A percentile compares a stretch with the other conserved stretches of the same genome.
phyloP scores from a whole-genome alignment of 805 yeast species.

The Yamadazyma takamatsuzukensis region DNA sequence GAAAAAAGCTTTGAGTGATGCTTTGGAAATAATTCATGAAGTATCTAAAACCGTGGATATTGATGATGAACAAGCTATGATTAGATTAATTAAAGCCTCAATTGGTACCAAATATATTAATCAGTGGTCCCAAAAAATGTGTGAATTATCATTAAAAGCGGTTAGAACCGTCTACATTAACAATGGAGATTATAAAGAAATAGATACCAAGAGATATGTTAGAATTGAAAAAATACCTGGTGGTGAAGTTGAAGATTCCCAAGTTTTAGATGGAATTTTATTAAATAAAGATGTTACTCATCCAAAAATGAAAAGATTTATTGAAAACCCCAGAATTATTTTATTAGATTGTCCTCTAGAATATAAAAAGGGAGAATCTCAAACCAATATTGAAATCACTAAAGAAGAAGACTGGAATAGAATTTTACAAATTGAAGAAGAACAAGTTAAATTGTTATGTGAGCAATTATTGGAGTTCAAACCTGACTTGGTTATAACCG shows the following conservation, averaged over 20 bases:
- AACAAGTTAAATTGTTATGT: conserved; percentile 85
- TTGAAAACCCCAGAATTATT: conserved; percentile 85
- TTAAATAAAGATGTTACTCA: conserved; percentile 97
- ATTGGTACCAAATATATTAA: conserved; percentile 95
- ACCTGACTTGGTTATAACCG: conserved; percentile 94
- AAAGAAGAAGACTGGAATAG: conserved; percentile 96
- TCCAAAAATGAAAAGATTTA: conserved; percentile 91
- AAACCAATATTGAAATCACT: conserved; percentile 94
- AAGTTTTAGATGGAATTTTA: conserved; percentile 86
- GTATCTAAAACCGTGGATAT: conserved; percentile 83
- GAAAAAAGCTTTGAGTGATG: conserved; percentile 86
- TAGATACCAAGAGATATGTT: conserved; percentile 89
- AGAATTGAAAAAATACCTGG: conserved; percentile 97
- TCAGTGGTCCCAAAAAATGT: conserved; percentile 90
- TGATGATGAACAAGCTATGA: conserved; percentile 81
- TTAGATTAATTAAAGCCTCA: conserved; percentile 79
- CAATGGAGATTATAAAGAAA: conserved; percentile 64
- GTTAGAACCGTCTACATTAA: conserved; percentile 76
- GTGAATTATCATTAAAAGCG: conserved; percentile 80
- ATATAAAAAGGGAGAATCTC: conserved; percentile 98
- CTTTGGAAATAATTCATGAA: conserved; percentile 78
- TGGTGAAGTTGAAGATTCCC: conserved; percentile 89
- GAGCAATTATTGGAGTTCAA: conserved; percentile 78
- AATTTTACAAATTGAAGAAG: conserved; percentile 94
- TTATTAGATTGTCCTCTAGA: conserved; percentile 95